Percentiles rank a stretch among this genome's conserved stretches.
Conservation (phyloP, 345 rosid species). For the Anacardium occidentale region DNA sequence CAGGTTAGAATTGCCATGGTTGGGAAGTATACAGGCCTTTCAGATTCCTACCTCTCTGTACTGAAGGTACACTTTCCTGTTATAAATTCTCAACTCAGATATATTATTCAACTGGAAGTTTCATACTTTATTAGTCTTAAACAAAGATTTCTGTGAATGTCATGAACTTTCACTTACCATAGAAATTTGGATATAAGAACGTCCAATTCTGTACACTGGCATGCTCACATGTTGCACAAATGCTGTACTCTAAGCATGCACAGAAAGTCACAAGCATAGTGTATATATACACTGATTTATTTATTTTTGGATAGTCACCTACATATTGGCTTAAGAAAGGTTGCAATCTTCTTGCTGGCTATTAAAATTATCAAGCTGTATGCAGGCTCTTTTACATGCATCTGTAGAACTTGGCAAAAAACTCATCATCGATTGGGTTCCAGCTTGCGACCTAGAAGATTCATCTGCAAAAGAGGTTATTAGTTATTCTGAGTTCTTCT, state of each 20-base stretch:
- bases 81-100: background rate
- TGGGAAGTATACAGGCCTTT: constrained; percentile 87
- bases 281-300: background rate
- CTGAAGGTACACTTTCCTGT: constrained; percentile 46
- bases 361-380: constrained; percentile 7
- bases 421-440: constrained; percentile 81
- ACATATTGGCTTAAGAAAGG: background rate
- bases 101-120: background rate
- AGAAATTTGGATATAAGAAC: too few relatives aligned
- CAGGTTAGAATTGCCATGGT: constrained; percentile 95
- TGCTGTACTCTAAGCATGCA: background rate
- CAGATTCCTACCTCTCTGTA: constrained; percentile 91
- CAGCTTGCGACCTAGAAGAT: constrained; percentile 87
- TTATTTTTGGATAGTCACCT: background rate
- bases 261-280: background rate
- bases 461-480: constrained; percentile 54
- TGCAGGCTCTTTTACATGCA: constrained; percentile 96
- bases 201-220: too few relatives aligned
- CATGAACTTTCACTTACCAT: too few relatives aligned
- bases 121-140: background rate
- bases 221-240: background rate
- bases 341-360: background rate
- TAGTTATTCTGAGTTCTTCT: constrained; percentile 15
- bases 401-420: constrained; percentile 71
- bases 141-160: background rate